Base-by-base conservation (phyloP, 2,329 filamentous ascomycete genomes). In the Talaromyces funiculosus region DNA sequence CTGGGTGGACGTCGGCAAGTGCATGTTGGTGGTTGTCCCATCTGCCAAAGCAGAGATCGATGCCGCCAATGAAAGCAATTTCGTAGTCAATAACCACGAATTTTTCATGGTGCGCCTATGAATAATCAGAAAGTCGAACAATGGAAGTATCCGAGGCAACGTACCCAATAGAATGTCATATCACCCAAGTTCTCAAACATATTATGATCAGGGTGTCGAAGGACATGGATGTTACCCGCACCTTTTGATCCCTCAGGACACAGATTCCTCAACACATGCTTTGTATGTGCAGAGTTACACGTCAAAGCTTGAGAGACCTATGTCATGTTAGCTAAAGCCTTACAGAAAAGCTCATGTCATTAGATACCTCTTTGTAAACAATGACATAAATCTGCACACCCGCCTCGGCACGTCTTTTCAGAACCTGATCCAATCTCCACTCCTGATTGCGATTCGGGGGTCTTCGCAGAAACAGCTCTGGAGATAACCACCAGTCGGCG, bases 361-460 rank as follows among this genome's bases (percentile, higher is more conserved):
- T 4, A 47, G 18, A 16, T 40, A 62, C 61, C 51, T 62, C 61
- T 35, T 62, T 62, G 40, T 97, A 97, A 1, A 99, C 90, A 58
- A 91, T 88, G 57, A 99, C 83, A 70, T 88, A 97, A 66, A 99
- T 96, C 76, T 97, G 92, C 59, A 99, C 94, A 12, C 94, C 94
- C 1, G 88, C 88, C 75, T 97, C 91, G 0, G 94, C 94, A 40
- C 87, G 89, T 29, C 91, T 84, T 79, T 97, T 97, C 61, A 99
- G 78, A 12, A 62, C 55, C 35, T 62, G 61, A 56, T 62, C 61
- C 40, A 62, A 43, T 56, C 61, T 59, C 61, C 88, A 97, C 75
- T 96, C 84, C 72, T 95, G 90, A 65, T 92, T 89, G 70, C 82
- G 83, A 66, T 88, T 88, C 0, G 94, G 90, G 1, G 94, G 92